A percentile compares a stretch with the other conserved stretches of the same genome.
Evolutionary conservation across 2,329 filamentous ascomycete genomes (phyloP).

Genomic region (Orbilia quercus): DNA sequence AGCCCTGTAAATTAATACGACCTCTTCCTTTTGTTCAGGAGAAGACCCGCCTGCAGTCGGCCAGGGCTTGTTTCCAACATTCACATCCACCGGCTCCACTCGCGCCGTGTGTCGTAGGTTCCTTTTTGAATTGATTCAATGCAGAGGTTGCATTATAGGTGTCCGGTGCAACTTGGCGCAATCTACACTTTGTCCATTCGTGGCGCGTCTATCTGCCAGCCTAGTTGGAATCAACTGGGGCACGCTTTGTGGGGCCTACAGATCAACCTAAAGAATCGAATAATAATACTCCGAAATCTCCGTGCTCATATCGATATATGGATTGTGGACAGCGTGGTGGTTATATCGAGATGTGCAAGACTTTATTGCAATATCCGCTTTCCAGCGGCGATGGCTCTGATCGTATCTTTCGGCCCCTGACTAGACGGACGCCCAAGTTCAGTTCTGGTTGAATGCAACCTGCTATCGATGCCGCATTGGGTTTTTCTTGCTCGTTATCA

Average conservation of each 20-base stretch:
- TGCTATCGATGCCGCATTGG: too few species aligned
- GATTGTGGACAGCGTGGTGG: constrained; percentile 22
- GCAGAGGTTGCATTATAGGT: neutral
- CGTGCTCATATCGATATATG: too few species aligned
- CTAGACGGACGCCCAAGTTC: neutral
- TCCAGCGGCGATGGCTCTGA: neutral
- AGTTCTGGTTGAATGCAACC: neutral
- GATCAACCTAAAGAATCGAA: neutral
- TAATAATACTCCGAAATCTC: neutral
- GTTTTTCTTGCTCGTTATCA: too few species aligned
- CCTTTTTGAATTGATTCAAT: neutral
- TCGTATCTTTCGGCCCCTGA: neutral
- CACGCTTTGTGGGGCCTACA: too few species aligned
- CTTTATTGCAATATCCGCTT: constrained; percentile 1
- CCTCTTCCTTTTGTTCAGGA: neutral
- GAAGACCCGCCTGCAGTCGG: neutral
- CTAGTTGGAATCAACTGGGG: neutral
- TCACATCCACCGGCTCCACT: neutral
- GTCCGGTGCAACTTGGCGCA: neutral
- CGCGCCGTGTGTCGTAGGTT: constrained; percentile 1
- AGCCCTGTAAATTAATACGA: too few species aligned
- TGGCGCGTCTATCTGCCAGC: neutral
- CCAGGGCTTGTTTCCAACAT: neutral
- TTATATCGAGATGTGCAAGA: neutral
- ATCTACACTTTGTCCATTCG: neutral